Conservation (phyloP, 2,329 filamentous ascomycete genomes). For the Pestalotiopsis sp. region DNA sequence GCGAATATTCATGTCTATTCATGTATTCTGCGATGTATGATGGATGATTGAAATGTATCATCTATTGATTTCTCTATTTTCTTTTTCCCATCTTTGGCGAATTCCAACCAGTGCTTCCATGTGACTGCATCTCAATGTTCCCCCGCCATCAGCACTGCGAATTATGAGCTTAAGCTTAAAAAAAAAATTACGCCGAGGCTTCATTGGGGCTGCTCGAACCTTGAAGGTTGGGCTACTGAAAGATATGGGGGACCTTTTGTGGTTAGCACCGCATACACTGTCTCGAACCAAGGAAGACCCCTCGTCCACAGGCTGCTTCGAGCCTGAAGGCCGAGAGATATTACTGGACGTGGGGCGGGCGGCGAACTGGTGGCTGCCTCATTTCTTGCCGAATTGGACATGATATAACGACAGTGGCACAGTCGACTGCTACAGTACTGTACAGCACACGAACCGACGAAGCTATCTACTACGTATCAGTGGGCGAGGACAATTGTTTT, state of each 20-base stretch:
- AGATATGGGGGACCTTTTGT: neutral
- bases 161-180: neutral
- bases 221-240: neutral
- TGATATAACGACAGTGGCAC: constrained; percentile 2
- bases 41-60: no score
- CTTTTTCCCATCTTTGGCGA: neutral
- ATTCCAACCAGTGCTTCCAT: neutral
- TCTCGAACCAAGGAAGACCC: neutral
- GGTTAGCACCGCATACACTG: neutral
- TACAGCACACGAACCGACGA: neutral
- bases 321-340: neutral
- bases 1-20: neutral
- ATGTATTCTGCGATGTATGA: neutral
- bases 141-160: neutral
- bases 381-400: neutral
- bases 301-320: neutral
- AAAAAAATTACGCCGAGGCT: neutral
- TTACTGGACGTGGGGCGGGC: constrained; percentile 4
- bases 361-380: neutral
- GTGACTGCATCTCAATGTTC: neutral
- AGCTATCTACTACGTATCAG: neutral
- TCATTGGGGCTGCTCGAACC: neutral
- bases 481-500: no score
- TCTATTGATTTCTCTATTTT: neutral
- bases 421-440: neutral